phyloP scores from a whole-genome alignment of 768 basidiomycete genomes.

The Grammothele lineata region DNA sequence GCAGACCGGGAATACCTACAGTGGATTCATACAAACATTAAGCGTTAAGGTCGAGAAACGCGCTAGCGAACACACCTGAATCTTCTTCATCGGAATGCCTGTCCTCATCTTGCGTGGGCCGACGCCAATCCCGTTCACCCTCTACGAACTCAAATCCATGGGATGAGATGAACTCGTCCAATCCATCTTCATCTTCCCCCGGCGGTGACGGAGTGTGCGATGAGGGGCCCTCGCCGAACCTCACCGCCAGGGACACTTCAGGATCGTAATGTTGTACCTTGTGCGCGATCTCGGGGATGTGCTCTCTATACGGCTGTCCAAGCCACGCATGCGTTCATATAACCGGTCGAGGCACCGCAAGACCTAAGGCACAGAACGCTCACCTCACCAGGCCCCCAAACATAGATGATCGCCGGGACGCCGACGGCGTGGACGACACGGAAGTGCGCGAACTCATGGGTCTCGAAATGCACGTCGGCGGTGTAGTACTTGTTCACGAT shows the following conservation, averaged over 20 bases:
- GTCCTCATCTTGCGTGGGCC: slow-evolving; percentile 15
- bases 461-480: slow-evolving; percentile 67
- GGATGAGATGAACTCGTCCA: slow-evolving; percentile 63
- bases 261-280: slow-evolving; percentile 50
- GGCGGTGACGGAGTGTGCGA: neutral
- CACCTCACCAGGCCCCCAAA: slow-evolving; percentile 69
- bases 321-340: neutral
- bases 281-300: slow-evolving; percentile 45
- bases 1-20: slow-evolving; percentile 39
- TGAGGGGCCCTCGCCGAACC: slow-evolving; percentile 33
- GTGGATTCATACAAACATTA: neutral
- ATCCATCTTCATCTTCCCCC: slow-evolving; percentile 45
- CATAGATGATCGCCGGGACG: slow-evolving; percentile 70
- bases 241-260: slow-evolving; percentile 71
- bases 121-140: slow-evolving; percentile 30
- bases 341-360: too few species aligned
- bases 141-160: slow-evolving; percentile 80
- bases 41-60: neutral
- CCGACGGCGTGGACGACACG: slow-evolving; percentile 36
- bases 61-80: slow-evolving; percentile 13
- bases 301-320: slow-evolving; percentile 52
- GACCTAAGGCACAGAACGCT: slow-evolving; percentile 14
- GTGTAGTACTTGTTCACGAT: slow-evolving; percentile 81
- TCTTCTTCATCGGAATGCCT: slow-evolving; percentile 18
- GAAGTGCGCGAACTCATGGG: slow-evolving; percentile 43